phyloP scores from a whole-genome alignment of 2,329 filamentous ascomycete species.

The Claviceps spartinae region DNA sequence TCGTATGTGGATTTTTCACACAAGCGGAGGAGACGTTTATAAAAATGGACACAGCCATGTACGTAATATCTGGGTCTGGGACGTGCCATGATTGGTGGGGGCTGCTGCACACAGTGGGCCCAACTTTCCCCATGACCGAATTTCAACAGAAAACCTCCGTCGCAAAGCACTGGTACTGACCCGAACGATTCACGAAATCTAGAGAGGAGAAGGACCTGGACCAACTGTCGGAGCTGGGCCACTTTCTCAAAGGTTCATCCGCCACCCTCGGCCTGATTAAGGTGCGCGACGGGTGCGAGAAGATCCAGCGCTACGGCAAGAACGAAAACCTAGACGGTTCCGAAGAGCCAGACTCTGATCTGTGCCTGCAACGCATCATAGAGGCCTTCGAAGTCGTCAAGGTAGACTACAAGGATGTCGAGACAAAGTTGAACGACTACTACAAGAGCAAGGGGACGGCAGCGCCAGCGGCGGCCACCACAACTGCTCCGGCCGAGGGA shows the following conservation, averaged over 20 bases:
- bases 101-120: too few relatives aligned
- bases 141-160: not conserved
- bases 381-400: conserved; percentile 60
- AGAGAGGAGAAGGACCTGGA: conserved; percentile 56
- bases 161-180: conserved; percentile 1
- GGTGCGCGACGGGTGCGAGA: conserved; percentile 86
- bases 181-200: not conserved
- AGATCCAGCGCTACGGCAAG: conserved; percentile 87
- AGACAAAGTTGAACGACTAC: conserved; percentile 56
- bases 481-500: conserved; percentile 5
- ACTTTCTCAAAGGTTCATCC: conserved; percentile 95
- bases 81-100: too few relatives aligned
- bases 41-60: conserved; percentile 76
- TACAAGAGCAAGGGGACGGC: conserved; percentile 25
- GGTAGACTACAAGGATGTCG: conserved; percentile 61
- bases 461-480: too few relatives aligned
- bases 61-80: conserved; percentile 29
- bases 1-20: conserved; percentile 85
- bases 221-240: conserved; percentile 71
- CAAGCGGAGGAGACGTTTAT: conserved; percentile 78
- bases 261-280: conserved; percentile 84
- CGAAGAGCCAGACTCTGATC: conserved; percentile 49
- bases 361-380: conserved; percentile 56
- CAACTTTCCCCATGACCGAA: too few relatives aligned
- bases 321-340: conserved; percentile 66